Conservation (phyloP, 2,329 filamentous ascomycete species). For the Exophiala phaeomuriformis region DNA sequence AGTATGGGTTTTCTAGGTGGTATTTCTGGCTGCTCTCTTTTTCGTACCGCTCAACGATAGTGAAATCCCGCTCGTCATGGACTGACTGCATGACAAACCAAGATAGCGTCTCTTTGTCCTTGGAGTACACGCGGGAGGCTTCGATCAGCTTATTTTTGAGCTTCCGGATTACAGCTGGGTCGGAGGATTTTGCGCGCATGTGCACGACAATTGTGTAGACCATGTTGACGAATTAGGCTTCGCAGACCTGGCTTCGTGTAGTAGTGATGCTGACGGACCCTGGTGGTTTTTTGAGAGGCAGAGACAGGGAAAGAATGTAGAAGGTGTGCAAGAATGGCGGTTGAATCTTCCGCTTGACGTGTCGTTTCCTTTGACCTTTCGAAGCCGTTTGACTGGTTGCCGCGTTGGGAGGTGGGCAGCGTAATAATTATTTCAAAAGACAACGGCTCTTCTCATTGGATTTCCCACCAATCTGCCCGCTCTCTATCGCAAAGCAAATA, state of each 20-base stretch:
- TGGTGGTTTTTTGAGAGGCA: background rate
- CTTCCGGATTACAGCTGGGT: constrained; percentile 56
- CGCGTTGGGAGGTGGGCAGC: no score
- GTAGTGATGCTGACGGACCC: background rate
- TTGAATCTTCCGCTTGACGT: no score
- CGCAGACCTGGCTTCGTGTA: background rate
- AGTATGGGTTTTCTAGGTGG: constrained; percentile 63
- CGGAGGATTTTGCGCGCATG: constrained; percentile 61
- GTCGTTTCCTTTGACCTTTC: no score
- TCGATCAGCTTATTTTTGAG: constrained; percentile 66
- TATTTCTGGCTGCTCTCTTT: constrained; percentile 58
- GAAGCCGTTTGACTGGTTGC: no score
- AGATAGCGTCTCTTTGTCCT: constrained; percentile 62
- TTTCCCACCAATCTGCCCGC: background rate
- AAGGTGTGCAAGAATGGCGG: no score
- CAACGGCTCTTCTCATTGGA: background rate
- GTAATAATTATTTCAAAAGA: background rate
- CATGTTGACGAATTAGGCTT: constrained; percentile 11
- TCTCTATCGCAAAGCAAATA: background rate
- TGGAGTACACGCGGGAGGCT: constrained; percentile 63
- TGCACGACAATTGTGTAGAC: constrained; percentile 29
- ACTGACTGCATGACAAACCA: constrained; percentile 76
- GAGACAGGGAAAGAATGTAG: background rate
- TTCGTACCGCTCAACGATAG: constrained; percentile 66
- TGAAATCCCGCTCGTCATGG: constrained; percentile 61